Percentiles rank a stretch among this genome's conserved stretches.
These are phyloP conservation scores for Kodamaea suecica DNA, from an alignment of 1,139 yeast species.

Conservation along the genomic window DNA sequence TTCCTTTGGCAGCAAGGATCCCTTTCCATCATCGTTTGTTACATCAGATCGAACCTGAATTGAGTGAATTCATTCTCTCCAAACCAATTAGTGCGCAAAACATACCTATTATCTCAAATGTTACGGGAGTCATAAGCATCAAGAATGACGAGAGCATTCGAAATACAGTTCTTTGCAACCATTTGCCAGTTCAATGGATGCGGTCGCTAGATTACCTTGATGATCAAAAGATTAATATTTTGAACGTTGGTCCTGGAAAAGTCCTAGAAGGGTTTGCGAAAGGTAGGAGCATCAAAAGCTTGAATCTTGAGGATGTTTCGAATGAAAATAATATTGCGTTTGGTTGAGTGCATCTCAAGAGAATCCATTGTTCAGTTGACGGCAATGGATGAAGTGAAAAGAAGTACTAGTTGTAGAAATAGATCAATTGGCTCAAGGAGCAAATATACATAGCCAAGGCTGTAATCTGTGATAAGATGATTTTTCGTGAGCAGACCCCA, in stretches of 20 bases:
- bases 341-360: too few relatives aligned
- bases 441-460: too few relatives aligned
- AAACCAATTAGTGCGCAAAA: slow-evolving; percentile 13
- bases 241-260: slow-evolving; percentile 41
- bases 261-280: slow-evolving; percentile 13
- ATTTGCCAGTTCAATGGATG: slow-evolving; percentile 45
- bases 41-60: slow-evolving; percentile 32
- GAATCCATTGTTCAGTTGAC: too few relatives aligned
- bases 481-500: too few relatives aligned
- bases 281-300: slow-evolving; percentile 1
- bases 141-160: slow-evolving; percentile 20
- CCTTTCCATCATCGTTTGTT: slow-evolving; percentile 52
- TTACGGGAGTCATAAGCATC: slow-evolving; percentile 25
- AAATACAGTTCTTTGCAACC: slow-evolving; percentile 34
- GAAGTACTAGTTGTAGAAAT: too few relatives aligned
- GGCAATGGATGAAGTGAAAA: too few relatives aligned
- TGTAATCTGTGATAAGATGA: too few relatives aligned
- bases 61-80: slow-evolving; percentile 18
- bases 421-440: too few relatives aligned
- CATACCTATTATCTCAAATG: slow-evolving; percentile 21
- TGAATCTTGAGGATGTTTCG: neutral
- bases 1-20: slow-evolving; percentile 45
- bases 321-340: neutral
- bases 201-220: slow-evolving; percentile 27
- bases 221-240: slow-evolving; percentile 18